These are phyloP conservation scores for Globisporangium barbulae DNA, from an alignment of 352 stramenopile genomes.

Conservation along the genomic window DNA sequence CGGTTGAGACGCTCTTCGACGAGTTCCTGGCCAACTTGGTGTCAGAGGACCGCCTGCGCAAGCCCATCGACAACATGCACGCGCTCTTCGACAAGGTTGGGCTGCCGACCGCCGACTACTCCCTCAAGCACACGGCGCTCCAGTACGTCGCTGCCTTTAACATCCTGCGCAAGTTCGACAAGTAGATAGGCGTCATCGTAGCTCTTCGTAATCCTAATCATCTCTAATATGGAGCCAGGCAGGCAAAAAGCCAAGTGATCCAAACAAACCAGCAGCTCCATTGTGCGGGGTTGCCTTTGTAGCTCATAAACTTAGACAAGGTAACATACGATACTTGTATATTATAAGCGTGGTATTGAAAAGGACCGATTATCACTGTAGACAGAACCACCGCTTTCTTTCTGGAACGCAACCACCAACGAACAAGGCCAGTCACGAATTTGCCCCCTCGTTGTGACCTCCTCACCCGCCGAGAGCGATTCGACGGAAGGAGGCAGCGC, in stretches of 20 bases:
- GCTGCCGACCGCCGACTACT: constrained; percentile 70
- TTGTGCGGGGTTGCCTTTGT: not conserved
- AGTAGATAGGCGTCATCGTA: constrained; percentile 26
- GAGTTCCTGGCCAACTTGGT: constrained; percentile 75
- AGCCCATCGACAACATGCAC: constrained; percentile 65
- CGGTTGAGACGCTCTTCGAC: constrained; percentile 79
- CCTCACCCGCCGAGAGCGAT: not conserved
- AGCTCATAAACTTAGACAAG: not conserved
- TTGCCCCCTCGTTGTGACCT: constrained; percentile 8
- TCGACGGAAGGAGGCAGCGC: constrained; percentile 10
- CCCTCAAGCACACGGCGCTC: constrained; percentile 84
- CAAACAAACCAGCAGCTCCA: no score
- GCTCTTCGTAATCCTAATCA: not conserved
- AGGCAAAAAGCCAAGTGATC: no score
- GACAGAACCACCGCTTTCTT: not conserved
- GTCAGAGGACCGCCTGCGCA: constrained; percentile 65
- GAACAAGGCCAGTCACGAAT: constrained; percentile 14
- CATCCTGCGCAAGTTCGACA: constrained; percentile 80
- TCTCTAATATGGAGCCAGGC: not conserved
- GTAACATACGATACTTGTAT: not conserved
- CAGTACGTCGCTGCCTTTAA: constrained; percentile 88
- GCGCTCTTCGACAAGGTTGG: constrained; percentile 74
- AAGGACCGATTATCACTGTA: not conserved
- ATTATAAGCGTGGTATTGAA: not conserved
- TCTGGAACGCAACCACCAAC: constrained; percentile 3